phyloP scores from a whole-genome alignment of 352 stramenopile genomes.

The Pythium phragmiticola region DNA sequence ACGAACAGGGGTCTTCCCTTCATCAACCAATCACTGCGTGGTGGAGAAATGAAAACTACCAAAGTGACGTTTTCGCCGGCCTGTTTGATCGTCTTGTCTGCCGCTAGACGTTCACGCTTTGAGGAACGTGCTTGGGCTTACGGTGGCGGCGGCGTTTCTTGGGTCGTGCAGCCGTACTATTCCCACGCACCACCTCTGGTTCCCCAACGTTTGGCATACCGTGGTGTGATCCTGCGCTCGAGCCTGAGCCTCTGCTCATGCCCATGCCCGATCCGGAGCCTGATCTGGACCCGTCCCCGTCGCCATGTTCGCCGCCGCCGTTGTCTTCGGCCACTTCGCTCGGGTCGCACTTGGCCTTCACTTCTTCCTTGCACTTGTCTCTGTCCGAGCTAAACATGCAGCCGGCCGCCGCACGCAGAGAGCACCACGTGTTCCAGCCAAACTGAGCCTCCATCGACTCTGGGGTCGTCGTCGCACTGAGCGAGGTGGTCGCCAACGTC shows the following conservation, averaged over 20 bases:
- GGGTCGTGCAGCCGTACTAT: constrained; percentile 2
- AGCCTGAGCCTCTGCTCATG: neutral
- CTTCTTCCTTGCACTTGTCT: constrained; percentile 32
- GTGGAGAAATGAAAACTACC: too few relatives aligned
- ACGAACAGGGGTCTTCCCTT: too few relatives aligned
- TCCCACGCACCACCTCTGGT: neutral
- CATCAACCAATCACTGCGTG: too few relatives aligned
- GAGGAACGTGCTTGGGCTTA: neutral
- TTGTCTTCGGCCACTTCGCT: neutral
- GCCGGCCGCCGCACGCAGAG: constrained; percentile 16
- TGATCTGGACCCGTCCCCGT: neutral
- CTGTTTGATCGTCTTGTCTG: too few relatives aligned
- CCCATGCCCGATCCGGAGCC: constrained; percentile 1
- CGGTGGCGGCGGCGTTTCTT: constrained; percentile 14
- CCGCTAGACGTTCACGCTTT: too few relatives aligned
- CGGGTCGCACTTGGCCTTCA: constrained; percentile 19
- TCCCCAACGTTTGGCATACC: constrained; percentile 4
- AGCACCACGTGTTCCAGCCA: constrained; percentile 32
- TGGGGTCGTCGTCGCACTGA: neutral
- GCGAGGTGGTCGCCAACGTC: constrained; percentile 4
- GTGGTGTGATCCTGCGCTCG: constrained; percentile 6
- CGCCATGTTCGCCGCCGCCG: constrained; percentile 2
- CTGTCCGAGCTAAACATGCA: constrained; percentile 35
- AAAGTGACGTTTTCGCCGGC: too few relatives aligned
- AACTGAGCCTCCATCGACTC: constrained; percentile 27